Evolutionary conservation across 2,329 filamentous ascomycete species (phyloP), one percentile per base, ranked within the genome.

Genomic region (Chlorencoelia australis): DNA sequence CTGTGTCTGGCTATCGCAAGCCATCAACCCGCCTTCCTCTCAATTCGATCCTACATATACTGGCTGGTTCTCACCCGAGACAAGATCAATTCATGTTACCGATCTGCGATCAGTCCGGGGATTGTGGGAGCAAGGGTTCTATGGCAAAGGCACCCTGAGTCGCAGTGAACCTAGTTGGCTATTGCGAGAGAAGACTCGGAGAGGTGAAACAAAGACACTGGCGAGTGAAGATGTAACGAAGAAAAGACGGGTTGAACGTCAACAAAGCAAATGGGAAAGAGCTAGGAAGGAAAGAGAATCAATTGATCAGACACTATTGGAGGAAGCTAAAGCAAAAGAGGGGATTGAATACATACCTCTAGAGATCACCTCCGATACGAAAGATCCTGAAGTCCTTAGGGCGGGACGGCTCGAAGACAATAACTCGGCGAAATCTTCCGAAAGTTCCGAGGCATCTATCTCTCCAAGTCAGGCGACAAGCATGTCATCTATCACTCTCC

Each of bases 51-150:
- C 73, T 24, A 62, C 77, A 27, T 81, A 91, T 55, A 65, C 72
- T 32, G 89, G 81, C 33, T 73, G 81, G 47, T 95, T 89, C 69
- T 89, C 86, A n/a, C 62, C 73, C 2, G 74, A 80, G 39, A 93
- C 86, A 3, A 75, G 79, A 19, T 91, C 87, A 0, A 73, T 98
- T 11, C 85, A 94, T 55, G 70, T 98, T 39, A 85, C 76, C 13
- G 81, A 95, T 57, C 67, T 76, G 17, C 68, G 69, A 37, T 79
- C 85, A 3, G 79, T 93, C 44, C 71, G 82, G 37, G 85, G 80
- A 1, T 62, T 98, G 16, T 98, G 93, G 91, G 84, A 94, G 60
- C 85, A 91, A 63, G 91, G 91, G 4, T 98, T 98, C 62, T 98
- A 89, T 59, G 91, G 91, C 32, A 95, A 94, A 59, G 91, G 91